Evolutionary conservation across 2,329 filamentous ascomycete species (phyloP).

Genomic region (Diaporthe nobilis): DNA sequence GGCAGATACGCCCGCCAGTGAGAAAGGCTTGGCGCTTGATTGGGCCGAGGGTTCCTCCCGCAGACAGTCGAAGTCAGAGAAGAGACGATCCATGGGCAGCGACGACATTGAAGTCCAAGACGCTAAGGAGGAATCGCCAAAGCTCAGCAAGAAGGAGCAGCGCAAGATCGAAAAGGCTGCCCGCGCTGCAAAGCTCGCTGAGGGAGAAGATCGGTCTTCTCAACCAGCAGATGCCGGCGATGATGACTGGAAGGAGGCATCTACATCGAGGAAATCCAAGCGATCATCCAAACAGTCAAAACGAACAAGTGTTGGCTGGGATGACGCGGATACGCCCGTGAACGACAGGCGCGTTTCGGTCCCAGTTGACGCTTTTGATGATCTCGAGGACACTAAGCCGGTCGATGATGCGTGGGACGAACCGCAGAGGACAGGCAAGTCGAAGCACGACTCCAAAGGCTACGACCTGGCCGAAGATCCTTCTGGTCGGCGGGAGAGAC

Average conservation of each 20-base stretch:
- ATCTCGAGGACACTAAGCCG: slow-evolving; percentile 45
- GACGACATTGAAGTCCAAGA: slow-evolving; percentile 45
- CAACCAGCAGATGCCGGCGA: slow-evolving; percentile 33
- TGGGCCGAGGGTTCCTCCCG: slow-evolving; percentile 46
- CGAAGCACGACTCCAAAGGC: slow-evolving; percentile 50
- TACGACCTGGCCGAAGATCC: slow-evolving; percentile 55
- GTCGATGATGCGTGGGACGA: slow-evolving; percentile 50
- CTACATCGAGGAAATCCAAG: slow-evolving; percentile 51
- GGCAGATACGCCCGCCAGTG: slow-evolving; percentile 56
- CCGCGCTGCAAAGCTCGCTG: slow-evolving; percentile 47
- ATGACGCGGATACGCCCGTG: slow-evolving; percentile 42
- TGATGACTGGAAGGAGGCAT: slow-evolving; percentile 49
- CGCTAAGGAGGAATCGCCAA: slow-evolving; percentile 47
- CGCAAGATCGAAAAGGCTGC: slow-evolving; percentile 62
- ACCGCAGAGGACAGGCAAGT: slow-evolving; percentile 51
- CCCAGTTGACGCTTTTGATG: slow-evolving; percentile 50
- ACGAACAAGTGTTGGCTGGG: slow-evolving; percentile 41
- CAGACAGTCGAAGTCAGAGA: slow-evolving; percentile 44
- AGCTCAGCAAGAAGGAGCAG: slow-evolving; percentile 64
- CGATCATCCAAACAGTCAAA: slow-evolving; percentile 48
- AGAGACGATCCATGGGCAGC: slow-evolving; percentile 50
- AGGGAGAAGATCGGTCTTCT: slow-evolving; percentile 42
- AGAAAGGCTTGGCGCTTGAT: slow-evolving; percentile 48
- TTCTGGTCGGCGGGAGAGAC: slow-evolving; percentile 57
- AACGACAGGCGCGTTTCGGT: slow-evolving; percentile 50